Conservation (phyloP, 2,329 filamentous ascomycete genomes). For the Diaporthe vexans region DNA sequence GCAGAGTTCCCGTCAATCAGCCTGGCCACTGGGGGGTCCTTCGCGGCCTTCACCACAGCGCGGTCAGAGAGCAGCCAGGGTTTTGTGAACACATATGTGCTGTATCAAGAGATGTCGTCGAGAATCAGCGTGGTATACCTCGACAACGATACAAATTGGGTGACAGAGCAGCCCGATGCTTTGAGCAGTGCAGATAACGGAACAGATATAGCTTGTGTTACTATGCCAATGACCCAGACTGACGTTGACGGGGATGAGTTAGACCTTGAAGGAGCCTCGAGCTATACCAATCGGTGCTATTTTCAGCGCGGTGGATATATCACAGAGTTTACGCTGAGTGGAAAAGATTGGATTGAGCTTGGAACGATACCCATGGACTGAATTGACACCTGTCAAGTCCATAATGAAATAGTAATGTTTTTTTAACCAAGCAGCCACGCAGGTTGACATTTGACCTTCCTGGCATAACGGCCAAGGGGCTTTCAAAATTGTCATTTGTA, state of each 20-base stretch:
- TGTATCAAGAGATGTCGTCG: neutral
- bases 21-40: neutral
- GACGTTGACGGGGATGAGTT: neutral
- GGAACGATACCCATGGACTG: neutral
- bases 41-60: neutral
- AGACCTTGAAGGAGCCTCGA: neutral
- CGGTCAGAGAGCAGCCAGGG: neutral
- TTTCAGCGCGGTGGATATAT: neutral
- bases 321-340: neutral
- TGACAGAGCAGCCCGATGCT: neutral
- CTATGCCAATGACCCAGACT: neutral
- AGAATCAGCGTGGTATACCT: neutral
- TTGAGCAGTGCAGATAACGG: neutral
- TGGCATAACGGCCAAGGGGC: too few relatives aligned
- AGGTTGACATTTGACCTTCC: too few relatives aligned
- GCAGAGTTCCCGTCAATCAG: neutral
- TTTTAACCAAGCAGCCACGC: too few relatives aligned
- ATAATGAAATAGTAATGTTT: too few relatives aligned
- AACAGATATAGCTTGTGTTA: neutral
- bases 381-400: neutral
- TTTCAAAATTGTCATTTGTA: too few relatives aligned
- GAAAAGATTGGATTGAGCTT: slow-evolving; percentile 1
- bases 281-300: neutral
- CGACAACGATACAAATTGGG: neutral
- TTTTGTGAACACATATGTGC: neutral